Evolutionary conservation across 345 rosid species (phyloP).

Genomic region (Salix caprea): DNA sequence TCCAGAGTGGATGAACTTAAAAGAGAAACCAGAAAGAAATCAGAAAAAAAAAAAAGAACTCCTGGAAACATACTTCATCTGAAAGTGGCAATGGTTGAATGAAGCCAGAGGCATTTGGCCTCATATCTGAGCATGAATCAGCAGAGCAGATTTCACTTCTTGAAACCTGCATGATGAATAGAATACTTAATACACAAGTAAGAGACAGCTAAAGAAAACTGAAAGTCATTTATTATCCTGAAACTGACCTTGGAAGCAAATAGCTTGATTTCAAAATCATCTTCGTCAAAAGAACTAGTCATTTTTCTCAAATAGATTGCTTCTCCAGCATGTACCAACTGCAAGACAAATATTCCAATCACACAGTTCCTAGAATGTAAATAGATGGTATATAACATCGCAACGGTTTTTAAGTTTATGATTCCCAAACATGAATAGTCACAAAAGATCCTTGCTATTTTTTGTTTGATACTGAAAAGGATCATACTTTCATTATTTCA

Average conservation of each 20-base stretch:
- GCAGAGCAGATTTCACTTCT: slow-evolving; percentile 31
- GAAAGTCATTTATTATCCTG: slow-evolving; percentile 2
- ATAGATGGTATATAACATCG: not conserved
- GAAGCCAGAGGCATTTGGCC: slow-evolving; percentile 26
- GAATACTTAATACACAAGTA: not conserved
- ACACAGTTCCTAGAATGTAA: slow-evolving; percentile 15
- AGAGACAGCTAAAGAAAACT: slow-evolving; percentile 17
- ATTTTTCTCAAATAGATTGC: slow-evolving; percentile 49
- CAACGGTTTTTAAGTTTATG: not conserved
- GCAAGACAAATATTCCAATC: slow-evolving; percentile 23
- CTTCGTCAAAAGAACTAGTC: slow-evolving; percentile 43
- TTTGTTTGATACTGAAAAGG: slow-evolving; percentile 3
- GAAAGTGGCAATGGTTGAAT: slow-evolving; percentile 19
- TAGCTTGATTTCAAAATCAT: slow-evolving; percentile 46
- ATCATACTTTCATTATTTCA: slow-evolving; percentile 75
- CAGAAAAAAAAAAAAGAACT: slow-evolving; percentile 2
- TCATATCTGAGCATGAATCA: slow-evolving; percentile 26
- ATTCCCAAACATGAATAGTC: slow-evolving; percentile 2
- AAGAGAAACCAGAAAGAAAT: slow-evolving; percentile 3
- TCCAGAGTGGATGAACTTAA: not conserved
- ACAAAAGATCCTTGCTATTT: not conserved
- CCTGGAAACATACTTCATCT: slow-evolving; percentile 28
- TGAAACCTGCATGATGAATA: slow-evolving; percentile 27
- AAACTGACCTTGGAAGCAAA: slow-evolving; percentile 51
- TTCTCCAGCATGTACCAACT: slow-evolving; percentile 65